phyloP scores from a whole-genome alignment of 768 basidiomycete species.

The Leccinum rimulosum region DNA sequence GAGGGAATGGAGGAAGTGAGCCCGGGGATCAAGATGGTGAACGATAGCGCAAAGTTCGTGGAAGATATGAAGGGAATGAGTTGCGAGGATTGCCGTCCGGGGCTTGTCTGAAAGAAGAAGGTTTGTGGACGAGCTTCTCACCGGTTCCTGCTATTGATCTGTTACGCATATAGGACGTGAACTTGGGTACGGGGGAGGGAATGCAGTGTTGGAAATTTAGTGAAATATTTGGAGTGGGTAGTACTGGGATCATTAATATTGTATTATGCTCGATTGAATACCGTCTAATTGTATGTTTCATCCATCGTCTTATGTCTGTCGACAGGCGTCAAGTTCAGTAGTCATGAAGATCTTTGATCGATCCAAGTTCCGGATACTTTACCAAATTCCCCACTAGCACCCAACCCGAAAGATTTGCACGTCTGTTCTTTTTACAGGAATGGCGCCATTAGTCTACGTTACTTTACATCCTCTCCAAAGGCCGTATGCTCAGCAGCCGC shows the following conservation, averaged over 20 bases:
- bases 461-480: constrained; percentile 86
- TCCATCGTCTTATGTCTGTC: background rate
- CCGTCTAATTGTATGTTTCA: background rate
- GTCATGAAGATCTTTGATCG: background rate
- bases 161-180: background rate
- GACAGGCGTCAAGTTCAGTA: no score
- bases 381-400: no score
- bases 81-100: background rate
- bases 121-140: background rate
- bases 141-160: background rate
- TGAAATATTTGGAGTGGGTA: background rate
- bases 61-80: background rate
- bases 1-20: background rate
- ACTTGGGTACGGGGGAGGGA: background rate
- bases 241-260: background rate
- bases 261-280: background rate
- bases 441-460: background rate
- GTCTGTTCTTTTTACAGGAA: no score
- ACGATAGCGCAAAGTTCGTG: background rate
- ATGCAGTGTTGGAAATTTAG: background rate
- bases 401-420: no score
- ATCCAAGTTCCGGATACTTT: no score
- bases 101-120: background rate
- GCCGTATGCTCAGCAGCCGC: constrained; percentile 83
- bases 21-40: background rate